phyloP scores from a whole-genome alignment of 2,329 filamentous ascomycete genomes.

The Endothia cerciana region DNA sequence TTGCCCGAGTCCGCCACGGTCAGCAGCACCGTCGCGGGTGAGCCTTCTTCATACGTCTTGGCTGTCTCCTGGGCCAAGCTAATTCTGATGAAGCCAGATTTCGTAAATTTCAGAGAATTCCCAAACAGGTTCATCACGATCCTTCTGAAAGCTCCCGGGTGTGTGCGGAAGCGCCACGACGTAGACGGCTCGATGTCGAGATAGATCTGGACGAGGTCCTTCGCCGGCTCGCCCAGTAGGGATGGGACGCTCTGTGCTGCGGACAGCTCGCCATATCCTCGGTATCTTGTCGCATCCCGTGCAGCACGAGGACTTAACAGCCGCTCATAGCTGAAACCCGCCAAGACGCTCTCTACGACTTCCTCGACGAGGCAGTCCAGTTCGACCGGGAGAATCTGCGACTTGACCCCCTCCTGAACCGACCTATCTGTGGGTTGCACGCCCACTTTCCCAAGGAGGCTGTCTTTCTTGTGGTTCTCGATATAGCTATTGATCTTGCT shows the following conservation, averaged over 20 bases:
- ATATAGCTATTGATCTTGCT: slow-evolving; percentile 55
- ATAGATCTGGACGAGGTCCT: slow-evolving; percentile 41
- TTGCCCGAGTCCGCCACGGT: slow-evolving; percentile 66
- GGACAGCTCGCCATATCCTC: slow-evolving; percentile 10
- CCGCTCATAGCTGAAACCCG: slow-evolving; percentile 46
- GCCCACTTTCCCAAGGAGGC: slow-evolving; percentile 26
- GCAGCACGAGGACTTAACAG: slow-evolving; percentile 22
- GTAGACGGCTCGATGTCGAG: slow-evolving; percentile 51
- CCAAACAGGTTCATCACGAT: slow-evolving; percentile 61
- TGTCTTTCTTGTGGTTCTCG: slow-evolving; percentile 24
- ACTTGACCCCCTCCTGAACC: neutral
- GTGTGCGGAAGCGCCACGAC: slow-evolving; percentile 55
- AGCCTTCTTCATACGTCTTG: neutral
- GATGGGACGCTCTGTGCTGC: neutral
- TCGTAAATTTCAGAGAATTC: slow-evolving; percentile 58
- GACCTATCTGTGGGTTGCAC: slow-evolving; percentile 23
- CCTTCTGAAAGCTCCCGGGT: slow-evolving; percentile 52
- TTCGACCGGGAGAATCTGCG: slow-evolving; percentile 35
- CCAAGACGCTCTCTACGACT: slow-evolving; percentile 51
- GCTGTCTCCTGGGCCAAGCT: slow-evolving; percentile 25
- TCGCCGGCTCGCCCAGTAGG: neutral
- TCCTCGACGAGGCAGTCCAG: slow-evolving; percentile 50
- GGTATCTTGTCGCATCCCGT: slow-evolving; percentile 14
- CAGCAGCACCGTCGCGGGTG: slow-evolving; percentile 39
- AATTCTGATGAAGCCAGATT: slow-evolving; percentile 33